Percentiles rank a stretch among this genome's conserved stretches.
Conservation (phyloP, 257 asterid species). For the Gentiana dahurica region DNA sequence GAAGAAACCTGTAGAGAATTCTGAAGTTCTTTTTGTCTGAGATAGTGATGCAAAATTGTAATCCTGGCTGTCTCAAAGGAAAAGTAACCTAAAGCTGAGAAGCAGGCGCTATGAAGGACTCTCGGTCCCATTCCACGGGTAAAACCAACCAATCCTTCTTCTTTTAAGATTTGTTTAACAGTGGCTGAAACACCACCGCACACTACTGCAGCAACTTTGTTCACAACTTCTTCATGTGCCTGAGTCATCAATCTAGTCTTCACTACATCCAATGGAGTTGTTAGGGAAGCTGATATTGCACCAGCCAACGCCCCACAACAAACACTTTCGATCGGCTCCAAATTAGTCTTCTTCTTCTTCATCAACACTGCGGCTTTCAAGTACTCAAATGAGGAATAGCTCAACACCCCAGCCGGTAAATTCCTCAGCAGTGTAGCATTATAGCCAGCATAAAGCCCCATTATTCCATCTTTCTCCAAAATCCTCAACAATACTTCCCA, state of each 20-base stretch:
- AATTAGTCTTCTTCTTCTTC: slow-evolving; percentile 12
- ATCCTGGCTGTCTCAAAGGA: slow-evolving; percentile 67
- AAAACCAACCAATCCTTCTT: slow-evolving; percentile 93
- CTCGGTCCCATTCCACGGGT: slow-evolving; percentile 97
- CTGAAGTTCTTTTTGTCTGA: slow-evolving; percentile 45
- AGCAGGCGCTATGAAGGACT: slow-evolving; percentile 55
- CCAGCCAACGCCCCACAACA: slow-evolving; percentile 96
- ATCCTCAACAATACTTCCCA: no score
- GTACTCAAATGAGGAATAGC: slow-evolving; percentile 25
- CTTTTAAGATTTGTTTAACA: slow-evolving; percentile 67
- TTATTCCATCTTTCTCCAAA: slow-evolving; percentile 53
- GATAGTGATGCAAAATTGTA: slow-evolving; percentile 56
- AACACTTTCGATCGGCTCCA: slow-evolving; percentile 91
- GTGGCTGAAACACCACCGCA: slow-evolving; percentile 47
- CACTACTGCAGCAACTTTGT: slow-evolving; percentile 21
- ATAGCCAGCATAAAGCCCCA: slow-evolving; percentile 89
- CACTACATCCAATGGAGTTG: slow-evolving; percentile 95
- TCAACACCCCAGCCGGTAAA: slow-evolving; percentile 91
- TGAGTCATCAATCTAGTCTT: slow-evolving; percentile 97
- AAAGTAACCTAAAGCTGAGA: no score
- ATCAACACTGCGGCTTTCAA: no score
- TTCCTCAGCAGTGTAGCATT: slow-evolving; percentile 90
- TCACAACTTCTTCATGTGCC: slow-evolving; percentile 52
- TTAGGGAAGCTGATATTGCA: slow-evolving; percentile 83
- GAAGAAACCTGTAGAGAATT: slow-evolving; percentile 9